These are phyloP conservation scores for Auricularia sp. DNA, from an alignment of 768 basidiomycete species.

Conservation along the genomic window DNA sequence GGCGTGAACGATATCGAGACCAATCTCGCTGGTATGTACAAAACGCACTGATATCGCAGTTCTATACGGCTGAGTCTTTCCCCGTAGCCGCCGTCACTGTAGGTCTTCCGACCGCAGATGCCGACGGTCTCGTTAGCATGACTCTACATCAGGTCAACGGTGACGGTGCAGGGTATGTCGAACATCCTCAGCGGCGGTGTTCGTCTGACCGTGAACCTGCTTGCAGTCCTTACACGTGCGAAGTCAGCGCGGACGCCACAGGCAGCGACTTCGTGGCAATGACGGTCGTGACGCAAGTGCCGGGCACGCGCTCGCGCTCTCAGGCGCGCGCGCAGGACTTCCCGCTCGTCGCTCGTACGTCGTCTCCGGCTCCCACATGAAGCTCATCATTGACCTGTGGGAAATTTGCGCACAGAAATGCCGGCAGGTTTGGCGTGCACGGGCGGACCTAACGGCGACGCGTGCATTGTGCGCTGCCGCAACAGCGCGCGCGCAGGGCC, in stretches of 20 bases:
- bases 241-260: conserved; percentile 19
- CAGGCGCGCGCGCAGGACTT: conserved; percentile 10
- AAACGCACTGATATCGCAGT: too few species aligned
- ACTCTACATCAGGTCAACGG: conserved; percentile 22
- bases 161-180: conserved; percentile 19
- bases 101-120: conserved; percentile 16
- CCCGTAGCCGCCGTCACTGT: conserved; percentile 11
- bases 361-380: background rate
- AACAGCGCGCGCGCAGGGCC: conserved; percentile 19
- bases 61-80: background rate
- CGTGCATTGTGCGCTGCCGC: conserved; percentile 15
- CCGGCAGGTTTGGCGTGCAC: conserved; percentile 10
- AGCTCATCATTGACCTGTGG: too few species aligned
- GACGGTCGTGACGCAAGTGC: conserved; percentile 17
- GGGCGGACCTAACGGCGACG: conserved; percentile 10
- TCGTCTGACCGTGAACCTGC: background rate
- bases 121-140: conserved; percentile 16
- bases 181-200: too few species aligned
- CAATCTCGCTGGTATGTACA: conserved; percentile 8
- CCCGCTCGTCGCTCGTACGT: conserved; percentile 11
- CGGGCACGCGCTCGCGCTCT: conserved; percentile 10
- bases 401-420: background rate
- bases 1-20: conserved; percentile 18
- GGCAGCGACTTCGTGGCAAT: conserved; percentile 16
- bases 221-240: conserved; percentile 15